Conservation (phyloP, 441 rosid genomes). For the Aquilaria agallochum region DNA sequence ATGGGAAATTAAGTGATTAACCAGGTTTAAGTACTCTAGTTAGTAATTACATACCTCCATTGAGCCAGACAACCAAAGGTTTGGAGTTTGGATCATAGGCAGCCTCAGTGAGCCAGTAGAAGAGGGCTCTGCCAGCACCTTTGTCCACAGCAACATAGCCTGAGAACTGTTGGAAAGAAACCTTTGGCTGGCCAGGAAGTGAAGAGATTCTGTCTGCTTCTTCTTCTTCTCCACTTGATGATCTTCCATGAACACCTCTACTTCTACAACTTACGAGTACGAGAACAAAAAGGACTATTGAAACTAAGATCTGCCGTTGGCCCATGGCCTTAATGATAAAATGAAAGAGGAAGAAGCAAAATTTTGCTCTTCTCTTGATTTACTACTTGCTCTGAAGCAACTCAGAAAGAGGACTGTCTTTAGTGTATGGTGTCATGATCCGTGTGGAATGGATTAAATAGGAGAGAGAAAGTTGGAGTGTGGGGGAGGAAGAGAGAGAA, state of each 20-base stretch:
- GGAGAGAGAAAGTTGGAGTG: constrained; percentile 9
- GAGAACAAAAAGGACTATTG: constrained; percentile 19
- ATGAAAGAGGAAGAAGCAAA: constrained; percentile 2
- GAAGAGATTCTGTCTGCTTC: constrained; percentile 65
- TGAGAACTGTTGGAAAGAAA: constrained; percentile 83
- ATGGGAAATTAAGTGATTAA: too few species aligned
- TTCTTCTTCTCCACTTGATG: constrained; percentile 17
- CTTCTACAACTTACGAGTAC: constrained; percentile 8
- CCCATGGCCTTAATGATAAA: constrained; percentile 31
- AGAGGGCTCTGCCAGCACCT: constrained; percentile 77
- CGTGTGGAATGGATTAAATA: constrained; percentile 40
- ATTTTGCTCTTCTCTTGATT: constrained; percentile 18
- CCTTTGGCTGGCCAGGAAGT: constrained; percentile 94
- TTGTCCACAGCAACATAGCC: constrained; percentile 80
- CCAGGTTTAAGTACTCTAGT: too few species aligned
- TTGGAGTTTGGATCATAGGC: constrained; percentile 41
- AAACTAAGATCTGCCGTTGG: constrained; percentile 24
- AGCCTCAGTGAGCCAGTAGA: constrained; percentile 97
- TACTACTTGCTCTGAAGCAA: constrained; percentile 14
- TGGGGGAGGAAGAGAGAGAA: constrained; percentile 9
- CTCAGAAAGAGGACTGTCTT: constrained; percentile 9
- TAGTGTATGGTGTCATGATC: not conserved
- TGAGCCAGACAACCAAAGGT: constrained; percentile 92
- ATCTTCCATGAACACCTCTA: not conserved
- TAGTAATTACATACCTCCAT: constrained; percentile 60